These are phyloP conservation scores for Claviceps purpurea DNA, from an alignment of 2,329 filamentous ascomycete species.

Conservation along the genomic window DNA sequence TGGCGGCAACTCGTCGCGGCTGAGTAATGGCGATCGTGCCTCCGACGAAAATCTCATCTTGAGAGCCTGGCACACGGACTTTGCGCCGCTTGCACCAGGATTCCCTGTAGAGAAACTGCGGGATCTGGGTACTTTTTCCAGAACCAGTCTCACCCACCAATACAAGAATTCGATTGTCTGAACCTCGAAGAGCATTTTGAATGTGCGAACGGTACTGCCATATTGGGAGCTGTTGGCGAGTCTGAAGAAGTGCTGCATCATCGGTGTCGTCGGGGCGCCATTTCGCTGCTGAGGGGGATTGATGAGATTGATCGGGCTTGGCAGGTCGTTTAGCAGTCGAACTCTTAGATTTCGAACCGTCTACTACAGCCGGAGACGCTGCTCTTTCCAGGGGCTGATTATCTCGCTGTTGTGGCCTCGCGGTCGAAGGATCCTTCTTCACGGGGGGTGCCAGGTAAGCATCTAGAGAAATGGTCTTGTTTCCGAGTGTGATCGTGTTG, in stretches of 20 bases:
- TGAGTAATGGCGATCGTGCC: conserved; percentile 89
- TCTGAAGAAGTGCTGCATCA: conserved; percentile 23
- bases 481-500: conserved; percentile 31
- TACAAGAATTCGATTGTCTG: conserved; percentile 59
- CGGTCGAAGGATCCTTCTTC: neutral
- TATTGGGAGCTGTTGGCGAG: conserved; percentile 63
- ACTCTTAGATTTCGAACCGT: neutral
- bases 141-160: conserved; percentile 90
- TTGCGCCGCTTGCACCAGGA: conserved; percentile 59
- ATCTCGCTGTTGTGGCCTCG: neutral
- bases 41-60: conserved; percentile 42
- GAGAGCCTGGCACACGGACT: conserved; percentile 30
- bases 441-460: conserved; percentile 30
- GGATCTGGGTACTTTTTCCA: conserved; percentile 92
- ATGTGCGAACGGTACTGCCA: conserved; percentile 64
- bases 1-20: conserved; percentile 84
- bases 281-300: neutral
- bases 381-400: neutral
- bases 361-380: neutral
- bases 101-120: conserved; percentile 72
- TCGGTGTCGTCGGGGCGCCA: conserved; percentile 11
- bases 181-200: conserved; percentile 39
- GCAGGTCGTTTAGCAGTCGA: neutral
- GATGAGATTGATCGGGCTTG: neutral
- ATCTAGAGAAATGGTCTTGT: conserved; percentile 34